A percentile compares a stretch with the other conserved stretches of the same genome.
phyloP scores from a whole-genome alignment of 2,329 filamentous ascomycete genomes.

The Beauveria asiatica region DNA sequence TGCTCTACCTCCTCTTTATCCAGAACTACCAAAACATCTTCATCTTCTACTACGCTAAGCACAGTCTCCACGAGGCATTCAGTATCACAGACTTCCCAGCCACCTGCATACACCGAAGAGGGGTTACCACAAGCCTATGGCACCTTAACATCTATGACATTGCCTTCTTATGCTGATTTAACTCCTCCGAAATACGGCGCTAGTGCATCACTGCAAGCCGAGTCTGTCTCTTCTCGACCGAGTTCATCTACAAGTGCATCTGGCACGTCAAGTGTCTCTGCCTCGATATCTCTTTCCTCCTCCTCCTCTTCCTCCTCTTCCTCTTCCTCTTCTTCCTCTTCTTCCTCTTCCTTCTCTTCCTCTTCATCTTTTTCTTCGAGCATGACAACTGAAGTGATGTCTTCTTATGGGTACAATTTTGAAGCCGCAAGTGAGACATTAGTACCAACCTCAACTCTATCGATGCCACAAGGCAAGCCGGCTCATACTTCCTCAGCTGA shows the following conservation, averaged over 20 bases:
- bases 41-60: not conserved
- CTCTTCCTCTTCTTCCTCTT: not conserved
- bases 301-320: not conserved
- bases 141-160: not conserved
- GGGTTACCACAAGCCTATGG: not conserved
- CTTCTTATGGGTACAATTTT: conserved; percentile 5
- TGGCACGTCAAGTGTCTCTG: not conserved
- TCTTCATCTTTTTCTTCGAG: not conserved
- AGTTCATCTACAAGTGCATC: not conserved
- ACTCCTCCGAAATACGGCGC: not conserved
- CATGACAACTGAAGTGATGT: not conserved
- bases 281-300: not conserved
- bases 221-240: not conserved
- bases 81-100: not conserved
- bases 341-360: not conserved
- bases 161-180: conserved; percentile 1
- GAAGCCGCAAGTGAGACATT: not conserved
- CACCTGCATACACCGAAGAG: not conserved
- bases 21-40: not conserved
- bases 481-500: not conserved
- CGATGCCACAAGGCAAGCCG: not conserved
- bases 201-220: not conserved
- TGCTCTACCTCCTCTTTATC: not conserved
- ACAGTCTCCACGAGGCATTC: not conserved
- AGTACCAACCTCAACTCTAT: not conserved